A percentile compares a stretch with the other conserved stretches of the same genome.
Conservation (phyloP, 495 filamentous ascomycete species). For the Astrocystis sublimbata region DNA sequence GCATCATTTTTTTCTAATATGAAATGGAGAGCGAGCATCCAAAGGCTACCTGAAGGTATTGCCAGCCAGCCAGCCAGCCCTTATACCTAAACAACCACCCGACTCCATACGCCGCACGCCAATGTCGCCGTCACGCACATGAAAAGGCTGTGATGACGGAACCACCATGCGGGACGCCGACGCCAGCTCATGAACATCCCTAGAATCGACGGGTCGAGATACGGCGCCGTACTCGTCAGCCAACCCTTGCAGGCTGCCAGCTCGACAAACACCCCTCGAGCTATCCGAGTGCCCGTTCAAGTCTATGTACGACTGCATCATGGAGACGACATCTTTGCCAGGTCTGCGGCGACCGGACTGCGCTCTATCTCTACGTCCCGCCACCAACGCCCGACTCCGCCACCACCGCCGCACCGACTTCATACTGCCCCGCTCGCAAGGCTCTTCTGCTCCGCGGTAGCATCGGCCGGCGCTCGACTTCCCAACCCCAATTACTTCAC, state of each 20-base stretch:
- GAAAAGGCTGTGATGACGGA: conserved; percentile 42
- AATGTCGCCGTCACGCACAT: conserved; percentile 24
- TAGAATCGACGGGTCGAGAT: conserved; percentile 55
- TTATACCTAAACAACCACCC: too few species aligned
- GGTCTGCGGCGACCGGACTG: conserved; percentile 8
- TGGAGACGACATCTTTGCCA: conserved; percentile 12
- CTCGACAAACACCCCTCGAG: conserved; percentile 15
- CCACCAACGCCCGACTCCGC: conserved; percentile 1
- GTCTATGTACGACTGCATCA: too few species aligned
- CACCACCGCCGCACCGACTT: conserved; percentile 14
- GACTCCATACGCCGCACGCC: not conserved
- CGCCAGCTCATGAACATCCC: conserved; percentile 54
- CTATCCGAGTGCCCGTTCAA: conserved; percentile 11
- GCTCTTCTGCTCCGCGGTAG: conserved; percentile 23
- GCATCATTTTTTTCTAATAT: conserved; percentile 4
- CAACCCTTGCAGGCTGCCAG: conserved; percentile 35
- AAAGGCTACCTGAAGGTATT: too few species aligned
- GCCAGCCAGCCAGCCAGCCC: too few species aligned
- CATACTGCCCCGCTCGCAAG: conserved; percentile 6
- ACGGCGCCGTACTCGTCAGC: conserved; percentile 48
- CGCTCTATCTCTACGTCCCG: not conserved
- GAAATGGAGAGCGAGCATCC: too few species aligned
- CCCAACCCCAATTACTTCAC: conserved; percentile 19
- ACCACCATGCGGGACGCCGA: conserved; percentile 47
- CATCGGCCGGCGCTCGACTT: conserved; percentile 17